Evolutionary conservation across 768 basidiomycete species (phyloP).

Genomic region (Jaapia argillacea): DNA sequence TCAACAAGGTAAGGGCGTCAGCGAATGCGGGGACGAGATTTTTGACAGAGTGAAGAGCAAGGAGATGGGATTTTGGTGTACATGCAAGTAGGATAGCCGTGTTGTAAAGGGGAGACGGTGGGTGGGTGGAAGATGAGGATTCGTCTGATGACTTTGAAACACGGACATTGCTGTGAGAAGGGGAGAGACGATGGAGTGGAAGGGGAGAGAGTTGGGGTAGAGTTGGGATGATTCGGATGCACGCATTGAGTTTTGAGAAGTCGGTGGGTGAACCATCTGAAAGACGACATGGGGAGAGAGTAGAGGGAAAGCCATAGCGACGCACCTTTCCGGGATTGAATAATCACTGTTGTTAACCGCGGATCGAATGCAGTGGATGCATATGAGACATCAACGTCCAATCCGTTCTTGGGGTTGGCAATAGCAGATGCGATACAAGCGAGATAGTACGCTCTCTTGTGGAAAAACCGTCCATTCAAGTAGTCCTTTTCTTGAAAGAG

Average conservation of each 20-base stretch:
- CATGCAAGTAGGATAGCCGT: constrained; percentile 48
- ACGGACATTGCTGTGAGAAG: constrained; percentile 62
- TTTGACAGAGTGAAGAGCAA: constrained; percentile 35
- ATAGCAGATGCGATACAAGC: constrained; percentile 65
- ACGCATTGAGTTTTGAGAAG: constrained; percentile 58
- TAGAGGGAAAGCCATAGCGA: background rate
- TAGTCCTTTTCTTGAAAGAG: constrained; percentile 98
- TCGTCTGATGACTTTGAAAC: constrained; percentile 20
- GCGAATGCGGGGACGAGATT: constrained; percentile 46
- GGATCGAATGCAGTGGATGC: constrained; percentile 49
- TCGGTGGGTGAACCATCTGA: constrained; percentile 43
- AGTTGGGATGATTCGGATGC: constrained; percentile 67
- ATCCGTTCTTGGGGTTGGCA: constrained; percentile 27
- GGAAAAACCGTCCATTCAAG: constrained; percentile 80
- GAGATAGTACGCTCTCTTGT: constrained; percentile 87
- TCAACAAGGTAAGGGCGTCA: constrained; percentile 69
- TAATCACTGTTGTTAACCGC: constrained; percentile 53
- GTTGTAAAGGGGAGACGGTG: constrained; percentile 76
- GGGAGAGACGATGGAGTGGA: constrained; percentile 57
- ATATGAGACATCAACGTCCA: constrained; percentile 54
- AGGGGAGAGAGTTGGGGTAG: constrained; percentile 54
- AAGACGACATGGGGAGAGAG: background rate
- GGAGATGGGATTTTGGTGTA: constrained; percentile 37
- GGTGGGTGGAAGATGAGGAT: constrained; percentile 15
- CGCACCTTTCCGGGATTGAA: constrained; percentile 46